Evolutionary conservation across 768 basidiomycete genomes (phyloP), one percentile per base, ranked within the genome.

Genomic region (Mrakia gelida): DNA sequence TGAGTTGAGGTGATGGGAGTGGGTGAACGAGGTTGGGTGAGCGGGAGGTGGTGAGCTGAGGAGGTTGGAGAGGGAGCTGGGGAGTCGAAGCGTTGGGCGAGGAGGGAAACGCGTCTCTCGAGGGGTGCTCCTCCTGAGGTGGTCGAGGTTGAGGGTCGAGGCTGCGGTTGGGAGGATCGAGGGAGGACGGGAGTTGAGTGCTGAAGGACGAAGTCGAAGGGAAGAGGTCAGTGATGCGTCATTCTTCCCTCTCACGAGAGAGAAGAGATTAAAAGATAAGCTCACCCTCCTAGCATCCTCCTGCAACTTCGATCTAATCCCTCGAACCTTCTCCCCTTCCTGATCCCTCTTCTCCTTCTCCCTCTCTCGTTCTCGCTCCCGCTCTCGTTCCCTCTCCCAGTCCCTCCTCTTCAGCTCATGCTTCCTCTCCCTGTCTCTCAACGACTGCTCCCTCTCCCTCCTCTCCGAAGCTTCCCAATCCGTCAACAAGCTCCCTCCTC

Each of bases 61-160:
- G 67, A n/a, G 59, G 59, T 52, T 8, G 59, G 13, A 13, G 59
- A 38, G 32, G 67, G 32, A 26, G 65, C 65, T 8, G 67, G 67
- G 26, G 67, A 70, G 26, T 70, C 67, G 67, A 70, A 70, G 6
- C 67, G 67, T 41, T 70, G 67, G 10, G 67, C 67, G 34, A 70
- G 67, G 67, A 70, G 67, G 67, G 67, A 70, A 41, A 70, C 67
- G 16, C 67, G 34, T 10, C 67, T 41, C 13, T 26, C 41, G 11
- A 70, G 9, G 10, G 34, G 34, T 15, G 67, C 26, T 21, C 34
- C 41, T 18, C 21, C 26, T n/a, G 59, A 10, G 23, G 26, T n/a
- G 41, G 26, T 38, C 2, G 38, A 38, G 41, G 67, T 6, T 38
- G 65, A 21, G 34, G 34, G 65, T 30, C 9, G 30, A 30, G 63